phyloP scores from a whole-genome alignment of 148 eudicot species.

The Chenopodium formosanum region DNA sequence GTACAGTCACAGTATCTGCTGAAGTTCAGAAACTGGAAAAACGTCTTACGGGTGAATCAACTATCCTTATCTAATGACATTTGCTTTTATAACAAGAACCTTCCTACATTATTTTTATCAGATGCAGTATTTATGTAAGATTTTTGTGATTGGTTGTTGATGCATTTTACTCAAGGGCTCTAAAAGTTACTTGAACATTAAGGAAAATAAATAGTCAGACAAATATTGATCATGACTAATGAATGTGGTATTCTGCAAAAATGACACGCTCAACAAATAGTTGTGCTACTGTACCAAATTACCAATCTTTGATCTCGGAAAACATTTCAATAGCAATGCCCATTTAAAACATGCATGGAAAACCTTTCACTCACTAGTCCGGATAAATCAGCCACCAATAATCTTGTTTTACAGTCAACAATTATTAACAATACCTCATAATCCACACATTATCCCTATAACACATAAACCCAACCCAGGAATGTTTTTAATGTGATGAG shows the following conservation, averaged over 20 bases:
- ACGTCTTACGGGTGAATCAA: conserved; percentile 51
- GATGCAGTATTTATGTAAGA: neutral
- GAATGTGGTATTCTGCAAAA: neutral
- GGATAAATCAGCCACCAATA: neutral
- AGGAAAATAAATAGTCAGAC: neutral
- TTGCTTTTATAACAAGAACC: neutral
- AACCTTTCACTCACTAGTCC: neutral
- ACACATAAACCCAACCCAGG: neutral
- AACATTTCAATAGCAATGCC: neutral
- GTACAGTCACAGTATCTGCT: conserved; percentile 41
- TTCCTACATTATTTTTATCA: neutral
- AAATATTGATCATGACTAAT: neutral
- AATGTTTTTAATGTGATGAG: neutral
- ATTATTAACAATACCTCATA: neutral
- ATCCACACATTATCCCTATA: neutral
- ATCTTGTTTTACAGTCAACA: neutral
- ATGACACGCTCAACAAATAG: neutral
- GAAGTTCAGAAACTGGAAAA: conserved; percentile 69
- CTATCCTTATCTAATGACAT: conserved; percentile 4
- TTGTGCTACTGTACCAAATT: neutral
- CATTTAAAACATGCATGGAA: neutral
- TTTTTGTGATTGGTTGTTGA: conserved; percentile 3
- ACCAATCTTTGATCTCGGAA: neutral
- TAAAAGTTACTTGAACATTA: neutral
- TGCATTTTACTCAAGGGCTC: neutral